Percentiles rank a stretch among this genome's conserved stretches.
phyloP scores from a whole-genome alignment of 805 yeast species.

The Candida xiaguanensis region DNA sequence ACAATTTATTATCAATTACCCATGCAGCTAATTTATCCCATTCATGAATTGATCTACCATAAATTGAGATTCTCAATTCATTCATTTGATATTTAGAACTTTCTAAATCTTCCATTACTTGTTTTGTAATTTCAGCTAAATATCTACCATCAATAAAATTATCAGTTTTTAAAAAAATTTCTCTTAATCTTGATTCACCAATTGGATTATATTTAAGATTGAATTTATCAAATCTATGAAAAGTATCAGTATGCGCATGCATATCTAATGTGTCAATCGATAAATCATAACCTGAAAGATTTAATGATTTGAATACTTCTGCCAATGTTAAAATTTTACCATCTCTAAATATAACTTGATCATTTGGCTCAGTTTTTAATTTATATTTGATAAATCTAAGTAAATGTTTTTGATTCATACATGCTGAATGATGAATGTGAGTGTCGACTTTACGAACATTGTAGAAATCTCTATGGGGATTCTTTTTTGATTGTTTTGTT shows the following conservation, averaged over 20 bases:
- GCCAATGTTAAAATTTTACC: conserved; percentile 78
- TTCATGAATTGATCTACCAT: conserved; percentile 85
- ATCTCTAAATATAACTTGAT: conserved; percentile 91
- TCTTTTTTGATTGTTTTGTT: conserved; percentile 80
- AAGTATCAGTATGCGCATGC: conserved; percentile 99
- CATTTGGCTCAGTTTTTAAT: conserved; percentile 80
- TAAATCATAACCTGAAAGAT: conserved; percentile 89
- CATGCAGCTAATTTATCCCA: conserved; percentile 96
- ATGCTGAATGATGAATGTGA: conserved; percentile 98
- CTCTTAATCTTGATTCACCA: conserved; percentile 96
- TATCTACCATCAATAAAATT: conserved; percentile 85
- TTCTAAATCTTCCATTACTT: conserved; percentile 92
- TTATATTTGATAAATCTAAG: conserved; percentile 92
- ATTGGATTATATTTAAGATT: conserved; percentile 96
- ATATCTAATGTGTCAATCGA: conserved; percentile 96
- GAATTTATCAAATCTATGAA: conserved; percentile 97
- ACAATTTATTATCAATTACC: conserved; percentile 89
- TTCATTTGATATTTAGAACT: conserved; percentile 96
- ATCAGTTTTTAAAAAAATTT: conserved; percentile 92
- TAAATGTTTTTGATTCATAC: conserved; percentile 97
- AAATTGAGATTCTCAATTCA: conserved; percentile 91
- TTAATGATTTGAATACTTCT: conserved; percentile 89
- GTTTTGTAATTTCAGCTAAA: conserved; percentile 89
- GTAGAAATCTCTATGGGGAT: conserved; percentile 96
- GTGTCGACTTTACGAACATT: conserved; percentile 97